Evolutionary conservation across 2,329 filamentous ascomycete species (phyloP), one percentile per base, ranked within the genome.

Genomic region (Diaporthe longicolla): DNA sequence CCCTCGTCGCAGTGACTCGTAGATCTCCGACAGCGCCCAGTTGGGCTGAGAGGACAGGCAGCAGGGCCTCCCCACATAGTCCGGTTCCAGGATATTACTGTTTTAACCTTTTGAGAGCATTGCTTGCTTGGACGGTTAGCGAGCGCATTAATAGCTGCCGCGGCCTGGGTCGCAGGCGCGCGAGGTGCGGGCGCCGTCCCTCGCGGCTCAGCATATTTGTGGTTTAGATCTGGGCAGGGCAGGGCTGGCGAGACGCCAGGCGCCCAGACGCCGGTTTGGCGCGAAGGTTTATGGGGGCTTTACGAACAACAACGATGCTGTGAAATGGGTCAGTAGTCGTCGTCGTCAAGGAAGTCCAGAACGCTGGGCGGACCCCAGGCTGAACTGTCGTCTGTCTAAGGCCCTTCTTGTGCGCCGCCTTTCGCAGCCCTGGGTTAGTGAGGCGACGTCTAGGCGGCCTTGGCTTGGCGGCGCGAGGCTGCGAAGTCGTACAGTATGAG

Each of bases 391-490:
- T 48, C 10, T 43, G 59, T 48, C 40, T 32, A 19, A n/a, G 59
- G 24, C 29, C 24, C 37, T 11, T 11, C 13, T 13, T 35, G 57
- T 15, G 37, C 61, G 43, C 43, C 61, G 21, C 43, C 61, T 32
- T 35, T 66, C 61, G 29, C 61, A 52, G 61, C 29, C 24, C 32
- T 50, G 21, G 29, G 26, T 66, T 37, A 24, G 63, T n/a, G 32
- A 68, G 63, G 48, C 63, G 48, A 32, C 63, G 45, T 35, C 21
- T 21, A 13, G 63, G 32, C 32, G n/a, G 29, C 29, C n/a, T 54
- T 54, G n/a, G n/a, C 45, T 68, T 54, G 63, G 63, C 63, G 48
- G 7, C 32, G 45, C 63, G 63, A 68, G 63, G 63, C 48, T 68
- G 63, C 45, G 32, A 37, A 11, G 15, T 21, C n/a, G 45, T 54